Base-by-base conservation (phyloP, 208 protist species). In the Trypanosomatidae sp. region DNA sequence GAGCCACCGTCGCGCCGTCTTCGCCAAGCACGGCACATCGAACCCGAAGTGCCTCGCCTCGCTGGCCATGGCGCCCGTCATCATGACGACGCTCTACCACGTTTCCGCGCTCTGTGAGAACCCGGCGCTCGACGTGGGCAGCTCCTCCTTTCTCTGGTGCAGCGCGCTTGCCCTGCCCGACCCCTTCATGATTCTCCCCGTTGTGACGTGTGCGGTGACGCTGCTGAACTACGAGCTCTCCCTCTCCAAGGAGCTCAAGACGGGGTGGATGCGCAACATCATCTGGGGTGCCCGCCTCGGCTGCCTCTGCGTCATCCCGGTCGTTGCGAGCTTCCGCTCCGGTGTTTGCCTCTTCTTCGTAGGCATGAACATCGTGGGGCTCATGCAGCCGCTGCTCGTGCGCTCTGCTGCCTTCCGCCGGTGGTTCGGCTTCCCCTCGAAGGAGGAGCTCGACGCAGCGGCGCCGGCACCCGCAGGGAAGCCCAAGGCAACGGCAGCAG, bases 141-240 rank as follows among this genome's bases (percentile, higher is more conserved):
- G 79, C 44, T 85, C 84, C n/a, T 87, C 88, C 25, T 95, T 93
- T 73, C 74, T 91, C 22, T 95, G 92, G 91, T 93, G 87, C 71
- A 70, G 80, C 10, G 84, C 92, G 22, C 75, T 97, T 2, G 74
- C 86, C 13, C 69, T 94, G 68, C 83, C 92, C 13, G 92, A 97
- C 66, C 92, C 92, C 0, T 82, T 87, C 68, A 73, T 86, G 30
- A 25, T 95, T 25, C 83, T 97, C 1, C 92, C 92, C 19, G 30
- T 83, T 5, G 39, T 75, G 13, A 92, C 83, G 70, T 94, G 88
- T 70, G 81, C 22, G 12, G 71, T 94, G 19, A 91, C 89, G 44
- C 76, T 97, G 36, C 62, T 90, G 22, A 97, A 97, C 81, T 95
- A 94, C 80, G 92, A 97, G 80, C 73, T 97, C 3, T 92, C 92